Conservation (phyloP, 805 yeast genomes). For the Hanseniaspora valbyensis region DNA sequence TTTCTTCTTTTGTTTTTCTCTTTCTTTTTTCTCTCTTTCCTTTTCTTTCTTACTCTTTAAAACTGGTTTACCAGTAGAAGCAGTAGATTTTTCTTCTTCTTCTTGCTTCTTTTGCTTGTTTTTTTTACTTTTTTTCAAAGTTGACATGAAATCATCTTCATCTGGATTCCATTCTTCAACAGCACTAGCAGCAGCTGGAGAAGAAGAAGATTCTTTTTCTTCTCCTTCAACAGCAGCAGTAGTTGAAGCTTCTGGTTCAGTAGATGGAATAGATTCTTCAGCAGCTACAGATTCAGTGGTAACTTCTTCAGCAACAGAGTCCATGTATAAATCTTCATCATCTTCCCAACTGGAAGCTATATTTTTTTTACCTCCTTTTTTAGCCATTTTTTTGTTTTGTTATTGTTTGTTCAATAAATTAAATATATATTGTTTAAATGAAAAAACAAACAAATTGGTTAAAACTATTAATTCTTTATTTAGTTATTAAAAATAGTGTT, state of each 20-base stretch:
- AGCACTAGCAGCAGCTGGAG: conserved; percentile 25
- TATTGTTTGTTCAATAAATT: neutral
- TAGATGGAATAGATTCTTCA: conserved; percentile 14
- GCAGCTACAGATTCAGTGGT: conserved; percentile 24
- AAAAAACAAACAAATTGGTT: too few relatives aligned
- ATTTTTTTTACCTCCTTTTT: conserved; percentile 43
- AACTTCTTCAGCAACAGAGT: conserved; percentile 41
- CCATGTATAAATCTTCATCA: conserved; percentile 38
- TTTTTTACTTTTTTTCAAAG: conserved; percentile 65
- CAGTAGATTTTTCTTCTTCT: conserved; percentile 43
- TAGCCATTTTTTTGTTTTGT: conserved; percentile 30
- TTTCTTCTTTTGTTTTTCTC: conserved; percentile 65
- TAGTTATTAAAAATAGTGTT: too few relatives aligned
- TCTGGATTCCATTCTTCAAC: conserved; percentile 40
- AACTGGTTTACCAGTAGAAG: conserved; percentile 48
- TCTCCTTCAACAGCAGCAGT: conserved; percentile 16
- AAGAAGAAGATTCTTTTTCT: conserved; percentile 17
- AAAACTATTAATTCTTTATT: too few relatives aligned
- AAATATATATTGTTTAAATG: too few relatives aligned
- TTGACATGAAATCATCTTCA: conserved; percentile 58
- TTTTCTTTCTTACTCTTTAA: conserved; percentile 86
- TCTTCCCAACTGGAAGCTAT: conserved; percentile 78
- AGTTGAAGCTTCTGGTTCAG: conserved; percentile 22
- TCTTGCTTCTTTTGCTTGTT: conserved; percentile 66
- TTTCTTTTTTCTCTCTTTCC: conserved; percentile 90